Evolutionary conservation across 805 yeast genomes (phyloP), one percentile per base, ranked within the genome.

Genomic region (Candida ponderosae): DNA sequence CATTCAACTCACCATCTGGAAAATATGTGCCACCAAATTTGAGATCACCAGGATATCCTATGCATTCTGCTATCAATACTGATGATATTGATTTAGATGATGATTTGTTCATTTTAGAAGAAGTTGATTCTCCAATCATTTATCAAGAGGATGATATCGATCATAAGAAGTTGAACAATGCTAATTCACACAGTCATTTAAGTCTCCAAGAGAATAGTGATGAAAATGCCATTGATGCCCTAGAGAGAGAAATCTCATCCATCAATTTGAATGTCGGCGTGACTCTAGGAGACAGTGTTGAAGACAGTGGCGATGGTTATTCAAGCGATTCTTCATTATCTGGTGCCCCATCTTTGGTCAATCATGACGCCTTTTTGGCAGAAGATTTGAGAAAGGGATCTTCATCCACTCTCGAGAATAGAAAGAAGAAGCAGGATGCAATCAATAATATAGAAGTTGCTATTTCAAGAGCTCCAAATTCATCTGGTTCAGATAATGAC

Each of bases 21-120:
- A 79, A 76, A 51, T 81, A 81, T 47, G 63, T 81, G 29, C 89
- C 89, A 17, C 88, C 88, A n/a, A 79, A 73, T 48, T 62, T 80
- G 45, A 67, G 88, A 53, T 71, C 74, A 0, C 71, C 79, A 21
- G 47, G 44, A 19, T 47, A 51, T 2, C 52, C 56, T 20, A 19
- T 50, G 14, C 47, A 43, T 4, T 32, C 29, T 16, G 34, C 37
- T 8, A 14, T 31, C 31, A 24, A 24, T n/a, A 51, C 23, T 10
- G 36, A 48, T 32, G 55, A 50, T 32, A 37, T 41, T n/a, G 55
- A 47, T 9, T 49, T 42, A 17, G 64, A 59, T 33, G 67, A 60
- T 36, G 66, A 53, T n/a, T 36, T 64, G 44, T 66, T 66, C 37
- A 46, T 64, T 31, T 54, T 66, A 45, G 71, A 66, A 34, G 66